Conservation (phyloP, 2,329 filamentous ascomycete genomes). For the Orbilia blumenaviensis region DNA sequence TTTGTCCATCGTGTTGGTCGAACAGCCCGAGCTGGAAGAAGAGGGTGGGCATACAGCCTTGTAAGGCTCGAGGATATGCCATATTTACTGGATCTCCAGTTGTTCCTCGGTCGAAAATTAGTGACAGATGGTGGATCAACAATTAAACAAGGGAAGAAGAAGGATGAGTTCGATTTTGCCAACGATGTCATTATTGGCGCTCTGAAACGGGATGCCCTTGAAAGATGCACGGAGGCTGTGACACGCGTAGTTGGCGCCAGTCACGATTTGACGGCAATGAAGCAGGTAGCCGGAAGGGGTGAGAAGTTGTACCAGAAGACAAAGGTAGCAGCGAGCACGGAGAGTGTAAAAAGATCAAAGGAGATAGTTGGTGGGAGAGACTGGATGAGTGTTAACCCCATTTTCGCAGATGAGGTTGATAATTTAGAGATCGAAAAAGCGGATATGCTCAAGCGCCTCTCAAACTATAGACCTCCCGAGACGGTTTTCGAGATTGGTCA, state of each 20-base stretch:
- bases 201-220: conserved; percentile 76
- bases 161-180: conserved; percentile 68
- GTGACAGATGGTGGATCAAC: conserved; percentile 73
- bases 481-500: conserved; percentile 95
- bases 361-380: conserved; percentile 75
- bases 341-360: conserved; percentile 88
- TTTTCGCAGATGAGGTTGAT: conserved; percentile 78
- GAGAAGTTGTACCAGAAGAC: conserved; percentile 93
- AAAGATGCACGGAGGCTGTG: conserved; percentile 81
- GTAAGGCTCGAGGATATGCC: conserved; percentile 87
- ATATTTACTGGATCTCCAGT: conserved; percentile 90
- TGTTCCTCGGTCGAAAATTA: conserved; percentile 88
- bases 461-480: conserved; percentile 86
- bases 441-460: conserved; percentile 87
- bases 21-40: conserved; percentile 90
- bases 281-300: conserved; percentile 80
- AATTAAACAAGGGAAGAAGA: conserved; percentile 66
- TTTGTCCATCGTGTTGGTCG: conserved; percentile 96
- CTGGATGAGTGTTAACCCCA: conserved; percentile 78
- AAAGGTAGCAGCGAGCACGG: conserved; percentile 84
- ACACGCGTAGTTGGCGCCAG: conserved; percentile 79
- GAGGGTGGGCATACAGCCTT: conserved; percentile 94
- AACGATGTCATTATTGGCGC: conserved; percentile 85
- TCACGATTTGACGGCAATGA: conserved; percentile 75
- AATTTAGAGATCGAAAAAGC: conserved; percentile 76